Conservation (phyloP, 257 asterid genomes). For the Capsicum rhomboideum region DNA sequence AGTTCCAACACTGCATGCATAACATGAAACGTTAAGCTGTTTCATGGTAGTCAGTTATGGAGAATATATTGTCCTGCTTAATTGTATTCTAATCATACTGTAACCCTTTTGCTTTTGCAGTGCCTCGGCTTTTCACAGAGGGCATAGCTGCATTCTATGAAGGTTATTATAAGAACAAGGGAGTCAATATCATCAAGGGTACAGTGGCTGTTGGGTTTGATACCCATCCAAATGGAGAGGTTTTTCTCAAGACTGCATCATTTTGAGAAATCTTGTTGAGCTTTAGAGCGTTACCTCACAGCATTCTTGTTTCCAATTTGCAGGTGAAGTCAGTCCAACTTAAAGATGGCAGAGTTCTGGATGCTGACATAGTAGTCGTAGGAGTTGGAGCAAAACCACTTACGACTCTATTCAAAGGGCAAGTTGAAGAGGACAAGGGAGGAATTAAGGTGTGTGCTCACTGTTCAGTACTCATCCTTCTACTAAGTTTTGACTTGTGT, state of each 20-base stretch:
- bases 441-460: slow-evolving; percentile 71
- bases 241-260: slow-evolving; percentile 8
- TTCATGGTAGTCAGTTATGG: not conserved
- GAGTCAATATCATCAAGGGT: slow-evolving; percentile 81
- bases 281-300: not conserved
- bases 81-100: slow-evolving; percentile 1
- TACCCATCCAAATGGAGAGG: slow-evolving; percentile 64
- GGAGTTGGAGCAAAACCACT: slow-evolving; percentile 93
- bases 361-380: slow-evolving; percentile 89
- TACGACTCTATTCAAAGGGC: slow-evolving; percentile 64
- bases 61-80: not conserved
- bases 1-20: not conserved
- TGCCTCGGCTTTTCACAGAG: slow-evolving; percentile 93
- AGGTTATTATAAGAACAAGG: slow-evolving; percentile 73
- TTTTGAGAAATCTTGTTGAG: not conserved
- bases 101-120: slow-evolving; percentile 28
- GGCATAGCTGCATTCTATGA: slow-evolving; percentile 91
- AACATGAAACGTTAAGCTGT: not conserved
- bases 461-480: not conserved
- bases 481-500: not conserved
- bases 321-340: slow-evolving; percentile 83
- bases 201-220: slow-evolving; percentile 93
- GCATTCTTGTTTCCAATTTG: slow-evolving; percentile 1
- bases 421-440: slow-evolving; percentile 88
- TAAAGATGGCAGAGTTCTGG: slow-evolving; percentile 88